A percentile compares a stretch with the other conserved stretches of the same genome.
phyloP scores from a whole-genome alignment of 179 eudicot species.

The Beta corolliflora region DNA sequence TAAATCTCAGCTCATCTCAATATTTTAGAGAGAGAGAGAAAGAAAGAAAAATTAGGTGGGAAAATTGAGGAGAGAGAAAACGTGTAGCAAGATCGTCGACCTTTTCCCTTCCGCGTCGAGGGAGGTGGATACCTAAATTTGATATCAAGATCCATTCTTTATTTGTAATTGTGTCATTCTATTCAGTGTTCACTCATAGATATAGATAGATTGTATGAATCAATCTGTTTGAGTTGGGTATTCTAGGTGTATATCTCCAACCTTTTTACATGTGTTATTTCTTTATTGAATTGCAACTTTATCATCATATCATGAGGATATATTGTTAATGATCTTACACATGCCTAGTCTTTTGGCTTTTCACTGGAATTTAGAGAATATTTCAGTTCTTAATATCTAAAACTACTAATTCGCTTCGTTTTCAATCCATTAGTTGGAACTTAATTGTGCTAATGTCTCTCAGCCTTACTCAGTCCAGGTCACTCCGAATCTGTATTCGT shows the following conservation, averaged over 20 bases:
- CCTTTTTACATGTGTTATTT: not conserved
- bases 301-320: not conserved
- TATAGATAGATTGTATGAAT: no score
- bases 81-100: constrained; percentile 31
- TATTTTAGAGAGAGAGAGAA: constrained; percentile 13
- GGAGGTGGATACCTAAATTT: constrained; percentile 39
- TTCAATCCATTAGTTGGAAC: not conserved
- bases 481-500: not conserved
- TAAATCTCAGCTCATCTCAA: not conserved
- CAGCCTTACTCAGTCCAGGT: not conserved
- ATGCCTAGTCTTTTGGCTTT: not conserved
- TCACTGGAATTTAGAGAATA: not conserved
- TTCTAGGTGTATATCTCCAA: no score
- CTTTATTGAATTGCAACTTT: not conserved
- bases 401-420: not conserved
- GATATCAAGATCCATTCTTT: no score
- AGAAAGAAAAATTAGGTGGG: not conserved
- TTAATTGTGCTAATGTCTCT: not conserved
- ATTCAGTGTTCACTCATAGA: no score
- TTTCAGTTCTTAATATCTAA: not conserved
- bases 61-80: not conserved
- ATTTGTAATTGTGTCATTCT: no score
- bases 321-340: no score
- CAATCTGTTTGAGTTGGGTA: no score
- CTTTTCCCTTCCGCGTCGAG: constrained; percentile 41